Base-by-base conservation (phyloP, 352 stramenopile genomes). In the Phytophthora aleatoria region DNA sequence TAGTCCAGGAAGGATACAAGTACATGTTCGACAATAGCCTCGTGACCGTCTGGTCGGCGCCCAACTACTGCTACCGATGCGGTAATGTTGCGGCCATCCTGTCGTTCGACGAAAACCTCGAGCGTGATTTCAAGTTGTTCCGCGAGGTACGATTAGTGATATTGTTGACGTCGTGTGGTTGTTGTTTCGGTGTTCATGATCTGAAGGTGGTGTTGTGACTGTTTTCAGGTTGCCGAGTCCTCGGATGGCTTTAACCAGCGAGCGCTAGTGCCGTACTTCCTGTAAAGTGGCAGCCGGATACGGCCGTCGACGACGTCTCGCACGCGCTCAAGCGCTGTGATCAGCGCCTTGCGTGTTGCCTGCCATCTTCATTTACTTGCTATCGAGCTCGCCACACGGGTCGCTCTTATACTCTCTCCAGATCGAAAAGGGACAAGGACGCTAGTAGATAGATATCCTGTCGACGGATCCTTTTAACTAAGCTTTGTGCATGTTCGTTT, bases 1-100 rank as follows among this genome's bases (percentile, higher is more conserved):
- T 96, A 48, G 87, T 94, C 52, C 88, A 95, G 69, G 89, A 95
- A 75, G 90, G 89, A n/a, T 96, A 94, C 81, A 94, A 95, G 74
- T 96, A 95, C 72, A 95, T 96, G 85, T 97, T 97, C 60, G 85
- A 95, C 48, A 84, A 91, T 67, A 91, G 79, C 58, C 79, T 93
- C 43, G 84, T 95, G 47, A 95, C 87, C 10, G 87, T 93, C 42
- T 92, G 84, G 85, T 94, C 83, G 10, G 84, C 83, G 36, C 83
- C 80, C 38, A 96, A 93, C 67, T 94, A 94, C 63, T 96, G 88
- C 72, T 95, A 95, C 76, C 84, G 86, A 47, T 92, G 85, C 64
- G 86, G 86, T 42, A 95, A 95, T 65, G 78, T 95, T 36, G 87
- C 87, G 36, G 87, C 87, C 7, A 95, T 95, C 62, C 57, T 95